Evolutionary conservation across 2,329 filamentous ascomycete species (phyloP), one percentile per base, ranked within the genome.

Genomic region (Cercospora canescens): DNA sequence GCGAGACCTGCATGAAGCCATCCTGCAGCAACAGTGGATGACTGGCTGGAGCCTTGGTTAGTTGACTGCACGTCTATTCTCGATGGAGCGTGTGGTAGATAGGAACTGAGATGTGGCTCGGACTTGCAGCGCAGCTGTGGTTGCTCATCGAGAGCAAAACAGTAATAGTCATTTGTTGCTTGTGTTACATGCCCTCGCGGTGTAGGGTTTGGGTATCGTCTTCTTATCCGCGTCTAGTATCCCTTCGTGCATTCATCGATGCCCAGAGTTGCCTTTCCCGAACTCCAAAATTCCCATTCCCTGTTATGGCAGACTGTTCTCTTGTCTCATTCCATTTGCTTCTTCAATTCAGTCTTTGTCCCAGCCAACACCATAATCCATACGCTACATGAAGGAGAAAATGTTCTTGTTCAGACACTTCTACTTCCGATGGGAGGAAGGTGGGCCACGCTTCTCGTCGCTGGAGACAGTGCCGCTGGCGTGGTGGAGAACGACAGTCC

Each of bases 401-500:
- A 24, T 55, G 16, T 30, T n/a, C 12, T 24, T 32, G 30, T 56
- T 21, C 12, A 35, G 52, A 2, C 26, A 9, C 45, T 8, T 56
- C n/a, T 56, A 56, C 30, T 56, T 56, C 32, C 52, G 52, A 56
- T 56, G 52, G 28, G 52, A 56, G 32, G 52, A 30, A 34, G 28
- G 28, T n/a, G 28, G 28, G 12, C 28, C 28, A 32, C 52, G 52
- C 28, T 56, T 56, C 57, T 60, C 52, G 26, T 67, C 64, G 34
- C 57, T 41, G 16, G 60, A 48, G 8, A 67, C 60, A 24, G 60
- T 50, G 18, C 68, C 68, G 37, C 61, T 65, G 6, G 66, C 64
- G 34, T 66, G 59, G 41, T 70, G 68, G 18, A 70, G 30, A n/a
- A 68, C 64, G 16, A 54, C 60, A n/a, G 61, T 60, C n/a, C 50